Evolutionary conservation across 2,329 filamentous ascomycete genomes (phyloP).

Genomic region (Aspergillus sp.): DNA sequence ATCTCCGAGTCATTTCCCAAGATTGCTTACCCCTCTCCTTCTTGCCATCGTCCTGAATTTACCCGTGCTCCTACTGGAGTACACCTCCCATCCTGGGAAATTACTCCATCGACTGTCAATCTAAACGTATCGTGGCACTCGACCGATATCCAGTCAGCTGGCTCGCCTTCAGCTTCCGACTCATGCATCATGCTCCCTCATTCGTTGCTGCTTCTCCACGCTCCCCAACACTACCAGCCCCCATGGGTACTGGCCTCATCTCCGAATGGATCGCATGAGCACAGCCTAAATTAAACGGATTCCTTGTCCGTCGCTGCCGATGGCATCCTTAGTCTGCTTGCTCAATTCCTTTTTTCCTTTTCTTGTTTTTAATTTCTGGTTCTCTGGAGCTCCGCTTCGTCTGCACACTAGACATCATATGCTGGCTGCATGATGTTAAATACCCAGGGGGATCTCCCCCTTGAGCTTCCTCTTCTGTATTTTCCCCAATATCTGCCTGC

Average conservation of each 20-base stretch:
- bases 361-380: neutral
- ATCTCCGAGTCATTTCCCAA: neutral
- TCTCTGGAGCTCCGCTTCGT: neutral
- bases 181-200: neutral
- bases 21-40: neutral
- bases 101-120: slow-evolving; percentile 2
- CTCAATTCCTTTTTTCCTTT: neutral
- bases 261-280: slow-evolving; percentile 11
- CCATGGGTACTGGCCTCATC: slow-evolving; percentile 11
- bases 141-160: neutral
- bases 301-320: neutral
- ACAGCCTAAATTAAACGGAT: slow-evolving; percentile 1
- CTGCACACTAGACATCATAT: neutral
- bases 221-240: neutral
- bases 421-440: neutral
- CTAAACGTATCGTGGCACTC: neutral
- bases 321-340: neutral
- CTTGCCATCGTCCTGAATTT: slow-evolving; percentile 11
- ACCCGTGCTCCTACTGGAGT: slow-evolving; percentile 5
- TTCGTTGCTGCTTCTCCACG: neutral
- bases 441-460: neutral
- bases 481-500: neutral
- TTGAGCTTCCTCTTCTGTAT: neutral
- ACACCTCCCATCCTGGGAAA: neutral
- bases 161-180: slow-evolving; percentile 6